Evolutionary conservation across 2,329 filamentous ascomycete genomes (phyloP), one percentile per base, ranked within the genome.

Genomic region (Gremmenia infestans): DNA sequence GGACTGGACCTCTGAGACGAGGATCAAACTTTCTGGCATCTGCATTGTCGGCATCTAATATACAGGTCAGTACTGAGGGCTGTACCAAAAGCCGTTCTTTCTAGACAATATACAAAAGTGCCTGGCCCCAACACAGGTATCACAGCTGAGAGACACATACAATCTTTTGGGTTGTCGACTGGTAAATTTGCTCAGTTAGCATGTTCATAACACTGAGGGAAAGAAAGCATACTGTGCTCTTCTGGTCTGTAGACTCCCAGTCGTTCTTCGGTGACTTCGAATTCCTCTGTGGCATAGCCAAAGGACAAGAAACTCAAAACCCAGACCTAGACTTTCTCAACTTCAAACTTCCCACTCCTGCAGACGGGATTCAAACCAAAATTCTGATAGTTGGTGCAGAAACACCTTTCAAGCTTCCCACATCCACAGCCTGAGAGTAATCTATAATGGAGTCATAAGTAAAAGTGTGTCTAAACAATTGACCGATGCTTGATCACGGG

Each of bases 271-370:
- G 89, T 93, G 47, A 93, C 89, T 67, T 93, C 89, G 64, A 91
- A 94, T 67, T 93, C 89, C 48, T 82, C 87, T 1, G 89, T 93
- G n/a, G 88, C 89, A 72, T 91, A 93, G 37, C 89, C 89, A 71
- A 91, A 90, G 39, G 85, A 83, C 72, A 93, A 78, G 72, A 93
- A 93, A 0, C 87, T 89, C 25, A 94, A 78, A 45, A 93, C 83
- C 88, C 88, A 91, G 58, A 92, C 78, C 78, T 81, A 53, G 32
- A 32, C 8, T 52, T 15, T 15, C 47, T 65, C 28, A 67, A 19
- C 12, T 19, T 6, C 28, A 11, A n/a, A 4, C 15, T 5, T n/a
- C 14, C 15, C 12, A 45, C 7, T 5, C 5, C n/a, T 14, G 15
- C 19, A 19, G 17, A 15, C n/a, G 19, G 6, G 35, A 14, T 2